Percentiles rank a stretch among this genome's conserved stretches.
Conservation (phyloP, 2,329 filamentous ascomycete genomes). For the Teratosphaeriaceae sp. region DNA sequence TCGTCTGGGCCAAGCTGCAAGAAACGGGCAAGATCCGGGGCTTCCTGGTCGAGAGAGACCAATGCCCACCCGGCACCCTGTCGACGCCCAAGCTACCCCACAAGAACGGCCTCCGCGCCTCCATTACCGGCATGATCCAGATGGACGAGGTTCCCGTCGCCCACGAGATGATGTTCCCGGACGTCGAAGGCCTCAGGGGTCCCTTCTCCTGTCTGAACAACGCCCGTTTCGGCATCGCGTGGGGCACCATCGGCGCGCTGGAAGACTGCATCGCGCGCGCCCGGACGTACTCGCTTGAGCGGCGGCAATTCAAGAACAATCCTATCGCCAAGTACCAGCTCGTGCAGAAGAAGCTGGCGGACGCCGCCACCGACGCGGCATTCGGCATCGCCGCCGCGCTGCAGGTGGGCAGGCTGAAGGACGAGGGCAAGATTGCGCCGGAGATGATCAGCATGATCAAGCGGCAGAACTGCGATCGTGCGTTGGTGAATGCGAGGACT, state of each 20-base stretch:
- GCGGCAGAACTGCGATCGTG: constrained; percentile 92
- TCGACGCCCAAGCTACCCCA: constrained; percentile 90
- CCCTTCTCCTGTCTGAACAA: constrained; percentile 94
- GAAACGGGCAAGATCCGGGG: constrained; percentile 91
- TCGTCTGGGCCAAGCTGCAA: constrained; percentile 90
- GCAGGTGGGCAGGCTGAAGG: constrained; percentile 89
- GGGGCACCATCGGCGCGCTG: constrained; percentile 87
- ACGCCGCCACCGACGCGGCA: constrained; percentile 83
- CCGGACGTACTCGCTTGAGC: constrained; percentile 80
- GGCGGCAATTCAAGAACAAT: constrained; percentile 94
- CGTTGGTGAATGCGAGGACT: constrained; percentile 68
- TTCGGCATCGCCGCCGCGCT: constrained; percentile 85
- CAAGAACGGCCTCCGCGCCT: constrained; percentile 90
- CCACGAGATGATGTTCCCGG: constrained; percentile 87
- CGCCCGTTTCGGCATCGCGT: constrained; percentile 86
- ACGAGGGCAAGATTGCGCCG: constrained; percentile 76
- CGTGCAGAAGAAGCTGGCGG: constrained; percentile 94
- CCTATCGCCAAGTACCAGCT: constrained; percentile 94
- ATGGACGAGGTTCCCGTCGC: constrained; percentile 86
- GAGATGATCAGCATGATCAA: constrained; percentile 99
- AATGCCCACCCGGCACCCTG: constrained; percentile 80
- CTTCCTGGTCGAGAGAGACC: constrained; percentile 78
- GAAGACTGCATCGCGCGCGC: constrained; percentile 84
- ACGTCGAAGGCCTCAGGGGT: constrained; percentile 76
- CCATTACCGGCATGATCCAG: constrained; percentile 96